phyloP scores from a whole-genome alignment of 2,329 filamentous ascomycete species.

The Tricladium varicosporioides region DNA sequence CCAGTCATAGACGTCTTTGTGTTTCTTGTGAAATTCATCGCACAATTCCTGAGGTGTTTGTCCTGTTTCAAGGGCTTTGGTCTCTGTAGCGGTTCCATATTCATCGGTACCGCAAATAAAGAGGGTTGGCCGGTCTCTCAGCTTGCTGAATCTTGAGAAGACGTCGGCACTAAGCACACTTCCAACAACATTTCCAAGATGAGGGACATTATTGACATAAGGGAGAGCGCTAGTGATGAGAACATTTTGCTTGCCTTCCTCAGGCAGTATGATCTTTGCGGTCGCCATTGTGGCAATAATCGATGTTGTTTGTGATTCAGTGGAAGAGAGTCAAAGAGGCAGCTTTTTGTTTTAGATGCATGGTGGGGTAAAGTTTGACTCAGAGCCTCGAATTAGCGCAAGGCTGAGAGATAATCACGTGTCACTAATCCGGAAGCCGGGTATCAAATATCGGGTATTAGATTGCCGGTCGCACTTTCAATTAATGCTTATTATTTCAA shows the following conservation, averaged over 20 bases:
- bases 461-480: too few species aligned
- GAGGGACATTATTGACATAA: conserved; percentile 77
- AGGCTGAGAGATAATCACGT: conserved; percentile 2
- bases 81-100: conserved; percentile 94
- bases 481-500: neutral
- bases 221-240: conserved; percentile 90
- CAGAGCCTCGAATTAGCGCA: conserved; percentile 6
- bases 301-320: conserved; percentile 2
- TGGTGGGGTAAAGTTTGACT: conserved; percentile 13
- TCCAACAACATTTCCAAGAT: conserved; percentile 86
- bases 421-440: neutral
- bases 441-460: too few species aligned
- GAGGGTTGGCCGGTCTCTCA: conserved; percentile 74
- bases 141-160: conserved; percentile 78
- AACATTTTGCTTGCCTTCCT: conserved; percentile 77
- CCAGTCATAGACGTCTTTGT: conserved; percentile 92
- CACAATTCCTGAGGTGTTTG: conserved; percentile 81
- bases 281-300: conserved; percentile 25
- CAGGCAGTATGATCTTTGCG: conserved; percentile 53
- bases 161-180: conserved; percentile 88
- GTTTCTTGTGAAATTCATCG: conserved; percentile 87
- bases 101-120: conserved; percentile 90
- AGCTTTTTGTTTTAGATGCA: conserved; percentile 5
- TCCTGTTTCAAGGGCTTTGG: conserved; percentile 87
- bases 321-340: conserved; percentile 7